Evolutionary conservation across 345 rosid genomes (phyloP).

Genomic region (Melaleuca alternifolia): DNA sequence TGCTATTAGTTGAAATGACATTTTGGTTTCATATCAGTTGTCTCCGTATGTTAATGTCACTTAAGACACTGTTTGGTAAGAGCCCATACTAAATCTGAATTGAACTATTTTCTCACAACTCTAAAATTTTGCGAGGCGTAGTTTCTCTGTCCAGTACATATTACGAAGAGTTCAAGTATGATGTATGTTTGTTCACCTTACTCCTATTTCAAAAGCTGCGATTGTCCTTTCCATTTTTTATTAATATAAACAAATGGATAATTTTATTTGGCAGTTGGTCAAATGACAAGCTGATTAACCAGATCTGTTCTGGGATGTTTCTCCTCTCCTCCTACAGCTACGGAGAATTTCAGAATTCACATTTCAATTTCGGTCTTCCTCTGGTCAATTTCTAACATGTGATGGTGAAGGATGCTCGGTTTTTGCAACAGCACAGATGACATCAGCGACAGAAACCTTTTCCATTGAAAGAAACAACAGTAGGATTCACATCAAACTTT

Average conservation of each 20-base stretch:
- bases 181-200: neutral
- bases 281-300: neutral
- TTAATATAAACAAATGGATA: neutral
- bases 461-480: constrained; percentile 36
- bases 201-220: neutral
- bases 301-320: neutral
- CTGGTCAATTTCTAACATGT: constrained; percentile 57
- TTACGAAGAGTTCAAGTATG: neutral
- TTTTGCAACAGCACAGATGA: constrained; percentile 37
- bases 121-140: neutral
- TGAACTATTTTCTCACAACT: neutral
- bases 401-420: constrained; percentile 42
- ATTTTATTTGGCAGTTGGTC: neutral
- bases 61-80: neutral
- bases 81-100: neutral
- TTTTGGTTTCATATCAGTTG: neutral
- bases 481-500: constrained; percentile 41
- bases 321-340: constrained; percentile 22
- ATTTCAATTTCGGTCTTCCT: constrained; percentile 41
- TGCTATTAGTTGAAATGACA: neutral
- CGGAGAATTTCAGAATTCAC: constrained; percentile 54
- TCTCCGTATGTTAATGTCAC: neutral
- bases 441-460: constrained; percentile 39
- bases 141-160: neutral
- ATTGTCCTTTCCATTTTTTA: neutral